Conservation (phyloP, 1,284 basidiomycete genomes). For the Leccinum glutinopallens region DNA sequence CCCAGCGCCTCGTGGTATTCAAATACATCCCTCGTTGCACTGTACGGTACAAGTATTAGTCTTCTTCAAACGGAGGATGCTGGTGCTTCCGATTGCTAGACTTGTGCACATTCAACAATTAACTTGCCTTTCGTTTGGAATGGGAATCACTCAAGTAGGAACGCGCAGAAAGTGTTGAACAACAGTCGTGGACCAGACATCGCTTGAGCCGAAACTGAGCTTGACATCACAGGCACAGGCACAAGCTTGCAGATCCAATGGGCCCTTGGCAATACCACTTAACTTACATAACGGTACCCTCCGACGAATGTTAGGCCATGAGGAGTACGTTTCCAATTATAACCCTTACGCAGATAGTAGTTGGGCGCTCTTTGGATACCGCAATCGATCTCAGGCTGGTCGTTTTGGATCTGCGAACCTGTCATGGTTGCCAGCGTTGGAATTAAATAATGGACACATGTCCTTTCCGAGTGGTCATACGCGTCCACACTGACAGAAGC, state of each 20-base stretch:
- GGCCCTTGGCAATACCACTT: background rate
- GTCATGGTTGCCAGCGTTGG: conserved; percentile 5
- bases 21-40: background rate
- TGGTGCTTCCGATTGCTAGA: background rate
- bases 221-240: conserved; percentile 14
- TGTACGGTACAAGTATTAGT: background rate
- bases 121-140: background rate
- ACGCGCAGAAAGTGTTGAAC: conserved; percentile 5
- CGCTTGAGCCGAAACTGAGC: conserved; percentile 6
- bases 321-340: background rate
- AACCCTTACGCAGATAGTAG: background rate
- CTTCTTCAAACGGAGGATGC: background rate
- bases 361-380: conserved; percentile 2
- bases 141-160: background rate
- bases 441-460: conserved; percentile 4
- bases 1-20: background rate
- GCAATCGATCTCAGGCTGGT: conserved; percentile 8
- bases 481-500: background rate
- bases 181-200: background rate
- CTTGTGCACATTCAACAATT: background rate
- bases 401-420: background rate
- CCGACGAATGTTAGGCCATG: background rate
- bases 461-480: background rate
- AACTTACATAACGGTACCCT: conserved; percentile 1
- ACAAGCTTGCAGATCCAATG: background rate